These are phyloP conservation scores for Phenoliferia sp. DNA, from an alignment of 1,284 basidiomycete species.

Conservation along the genomic window DNA sequence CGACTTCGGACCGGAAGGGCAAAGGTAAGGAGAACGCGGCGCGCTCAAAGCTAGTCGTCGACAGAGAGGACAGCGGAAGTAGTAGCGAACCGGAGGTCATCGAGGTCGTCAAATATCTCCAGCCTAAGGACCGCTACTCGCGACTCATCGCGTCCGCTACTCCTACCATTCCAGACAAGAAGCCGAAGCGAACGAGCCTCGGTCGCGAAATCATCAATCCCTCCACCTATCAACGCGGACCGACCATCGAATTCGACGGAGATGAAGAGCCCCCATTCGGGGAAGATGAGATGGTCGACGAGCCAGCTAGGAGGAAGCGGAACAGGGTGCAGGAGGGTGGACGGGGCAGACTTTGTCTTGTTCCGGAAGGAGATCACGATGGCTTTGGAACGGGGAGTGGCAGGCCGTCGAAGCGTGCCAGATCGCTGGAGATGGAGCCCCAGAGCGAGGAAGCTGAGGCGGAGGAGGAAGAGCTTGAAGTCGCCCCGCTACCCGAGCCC, in stretches of 20 bases:
- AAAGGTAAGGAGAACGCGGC: not conserved
- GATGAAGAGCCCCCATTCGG: not conserved
- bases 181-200: not conserved
- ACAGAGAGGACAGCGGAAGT: not conserved
- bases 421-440: not conserved
- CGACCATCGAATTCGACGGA: constrained; percentile 5
- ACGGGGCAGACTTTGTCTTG: not conserved
- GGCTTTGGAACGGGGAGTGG: not conserved
- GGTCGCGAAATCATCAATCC: constrained; percentile 6
- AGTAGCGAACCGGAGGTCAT: not conserved
- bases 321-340: constrained; percentile 1
- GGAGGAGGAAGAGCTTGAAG: not conserved
- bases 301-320: constrained; percentile 1
- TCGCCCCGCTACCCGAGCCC: not conserved
- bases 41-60: not conserved
- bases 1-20: not conserved
- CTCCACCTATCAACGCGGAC: not conserved
- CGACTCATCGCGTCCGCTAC: not conserved
- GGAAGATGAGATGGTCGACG: constrained; percentile 3
- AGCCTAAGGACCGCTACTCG: not conserved
- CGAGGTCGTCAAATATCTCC: not conserved
- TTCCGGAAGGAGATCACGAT: not conserved
- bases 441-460: not conserved
- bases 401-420: not conserved
- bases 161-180: not conserved